Evolutionary conservation across 148 eudicot species (phyloP).

Genomic region (Chenopodium berlandieri): DNA sequence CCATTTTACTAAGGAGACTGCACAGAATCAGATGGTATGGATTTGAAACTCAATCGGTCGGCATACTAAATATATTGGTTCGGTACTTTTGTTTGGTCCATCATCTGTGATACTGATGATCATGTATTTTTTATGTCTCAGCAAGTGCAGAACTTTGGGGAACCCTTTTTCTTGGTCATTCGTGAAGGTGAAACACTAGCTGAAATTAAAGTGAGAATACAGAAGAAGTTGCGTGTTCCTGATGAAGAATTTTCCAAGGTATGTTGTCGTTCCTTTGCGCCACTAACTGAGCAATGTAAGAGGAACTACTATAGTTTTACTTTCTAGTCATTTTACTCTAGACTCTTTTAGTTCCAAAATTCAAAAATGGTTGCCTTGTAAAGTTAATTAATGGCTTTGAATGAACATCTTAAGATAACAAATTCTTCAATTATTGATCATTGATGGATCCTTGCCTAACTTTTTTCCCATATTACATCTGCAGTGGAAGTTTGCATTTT

Average conservation of each 20-base stretch:
- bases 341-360: not conserved
- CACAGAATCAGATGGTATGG: constrained; percentile 78
- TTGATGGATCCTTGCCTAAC: not conserved
- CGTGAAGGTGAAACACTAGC: constrained; percentile 87
- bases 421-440: not conserved
- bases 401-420: not conserved
- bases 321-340: not conserved
- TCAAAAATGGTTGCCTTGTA: not conserved
- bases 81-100: not conserved
- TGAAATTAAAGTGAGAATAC: constrained; percentile 75
- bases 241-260: constrained; percentile 98
- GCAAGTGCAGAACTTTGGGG: constrained; percentile 97
- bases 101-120: not conserved
- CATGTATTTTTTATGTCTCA: constrained; percentile 24
- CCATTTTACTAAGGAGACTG: constrained; percentile 86
- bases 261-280: constrained; percentile 9
- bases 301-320: too few relatives aligned
- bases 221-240: constrained; percentile 75
- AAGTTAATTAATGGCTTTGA: not conserved
- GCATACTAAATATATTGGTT: not conserved
- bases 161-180: constrained; percentile 85
- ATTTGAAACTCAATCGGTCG: not conserved
- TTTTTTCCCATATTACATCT: not conserved
- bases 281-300: not conserved
- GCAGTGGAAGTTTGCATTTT: constrained; percentile 97